A percentile compares a stretch with the other conserved stretches of the same genome.
Conservation (phyloP, 768 basidiomycete species). For the Pilatotrama ljubarskyi region DNA sequence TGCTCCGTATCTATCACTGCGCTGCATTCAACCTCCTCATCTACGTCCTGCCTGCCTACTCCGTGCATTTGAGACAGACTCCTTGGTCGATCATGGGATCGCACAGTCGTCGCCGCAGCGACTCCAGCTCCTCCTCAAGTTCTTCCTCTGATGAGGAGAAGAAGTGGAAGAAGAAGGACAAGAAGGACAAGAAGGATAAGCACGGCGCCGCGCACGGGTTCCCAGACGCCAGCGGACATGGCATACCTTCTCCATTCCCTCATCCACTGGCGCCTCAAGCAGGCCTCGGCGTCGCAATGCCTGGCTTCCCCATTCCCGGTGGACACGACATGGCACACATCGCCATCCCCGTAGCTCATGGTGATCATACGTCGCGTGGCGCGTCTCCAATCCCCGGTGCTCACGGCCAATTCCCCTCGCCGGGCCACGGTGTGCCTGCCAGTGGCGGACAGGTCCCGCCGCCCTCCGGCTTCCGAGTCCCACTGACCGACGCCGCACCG, state of each 20-base stretch:
- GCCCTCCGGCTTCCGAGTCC: conserved; percentile 67
- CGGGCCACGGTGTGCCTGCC: neutral
- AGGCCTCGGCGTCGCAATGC: neutral
- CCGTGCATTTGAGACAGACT: neutral
- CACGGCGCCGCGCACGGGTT: conserved; percentile 10
- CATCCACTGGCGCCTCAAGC: neutral
- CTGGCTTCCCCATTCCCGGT: conserved; percentile 7
- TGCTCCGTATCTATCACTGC: too few relatives aligned
- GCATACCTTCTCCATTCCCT: conserved; percentile 4
- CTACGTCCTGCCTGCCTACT: too few relatives aligned
- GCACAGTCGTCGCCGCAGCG: conserved; percentile 25
- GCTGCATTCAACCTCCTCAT: too few relatives aligned
- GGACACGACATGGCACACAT: conserved; percentile 8
- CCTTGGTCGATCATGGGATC: conserved; percentile 10
- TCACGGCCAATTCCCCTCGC: conserved; percentile 10
- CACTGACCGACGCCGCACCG: conserved; percentile 43
- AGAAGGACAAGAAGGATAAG: conserved; percentile 35
- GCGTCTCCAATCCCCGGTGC: neutral
- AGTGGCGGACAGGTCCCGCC: conserved; percentile 35
- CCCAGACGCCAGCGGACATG: neutral
- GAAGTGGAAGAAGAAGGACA: conserved; percentile 30
- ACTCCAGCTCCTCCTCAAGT: conserved; percentile 25
- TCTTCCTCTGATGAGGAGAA: conserved; percentile 29
- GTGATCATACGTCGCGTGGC: neutral
- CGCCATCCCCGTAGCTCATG: conserved; percentile 4